Base-by-base conservation (phyloP, 208 protist genomes). In the Leptomonas pyrrhocoris region DNA sequence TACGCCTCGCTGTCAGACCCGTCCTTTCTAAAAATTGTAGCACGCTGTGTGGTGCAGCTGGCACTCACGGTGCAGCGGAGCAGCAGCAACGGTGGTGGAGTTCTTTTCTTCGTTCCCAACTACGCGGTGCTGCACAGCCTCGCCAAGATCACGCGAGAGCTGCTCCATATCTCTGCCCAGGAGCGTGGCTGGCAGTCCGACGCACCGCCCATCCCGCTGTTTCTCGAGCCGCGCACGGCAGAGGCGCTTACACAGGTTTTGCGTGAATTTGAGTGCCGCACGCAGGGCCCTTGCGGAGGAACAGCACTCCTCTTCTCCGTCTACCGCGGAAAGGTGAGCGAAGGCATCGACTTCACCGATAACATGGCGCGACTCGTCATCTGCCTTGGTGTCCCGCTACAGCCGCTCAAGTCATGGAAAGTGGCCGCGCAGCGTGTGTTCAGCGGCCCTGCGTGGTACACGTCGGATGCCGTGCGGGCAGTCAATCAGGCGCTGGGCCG, bases 401-500 rank as follows among this genome's bases (percentile, higher is more conserved):
- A 81, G 61, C 85, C 83, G 16, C 60, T 89, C 8, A 81, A 79
- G 59, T 84, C 75, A 23, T 90, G 84, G 81, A 80, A 49, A 25
- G 86, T 94, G 16, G 25, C 50, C 27, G 84, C 84, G 27, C 85
- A 94, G 74, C 75, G 82, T 6, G 27, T 34, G 23, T 92, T 85
- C 82, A 92, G 77, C 27, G 95, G 96, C 0, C 61, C 73, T 27
- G 73, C 88, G 12, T 99, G 98, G 96, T 99, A 99, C 67, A 56
- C 62, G 0, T 83, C 68, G 28, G 86, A 97, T 43, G 88, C 97
- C 0, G 74, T 93, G 45, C 84, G 97, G 15, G 95, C 97, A 2
- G 96, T 98, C 15, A 99, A 99, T 72, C 98, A 99, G 77, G 95
- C 96, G 9, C 83, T 99, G 11, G 98, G 98, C 25, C 87, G 98